Evolutionary conservation across 352 stramenopile genomes (phyloP).

Genomic region (Thalassiosira livingstoniorum): DNA sequence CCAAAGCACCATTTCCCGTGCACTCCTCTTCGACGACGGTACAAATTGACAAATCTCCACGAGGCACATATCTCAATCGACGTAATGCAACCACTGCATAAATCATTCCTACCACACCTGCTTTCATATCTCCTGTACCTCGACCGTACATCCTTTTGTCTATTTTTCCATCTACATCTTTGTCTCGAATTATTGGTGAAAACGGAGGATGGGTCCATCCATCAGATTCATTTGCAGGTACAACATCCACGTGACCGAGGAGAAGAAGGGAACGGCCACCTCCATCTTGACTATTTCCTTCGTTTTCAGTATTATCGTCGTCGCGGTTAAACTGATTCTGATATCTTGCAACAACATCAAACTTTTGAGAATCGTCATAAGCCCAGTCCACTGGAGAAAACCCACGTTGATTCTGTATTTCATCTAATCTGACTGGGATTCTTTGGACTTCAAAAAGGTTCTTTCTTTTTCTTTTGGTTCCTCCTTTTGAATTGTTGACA

Average conservation of each 20-base stretch:
- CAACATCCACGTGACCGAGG: constrained; percentile 44
- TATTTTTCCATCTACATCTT: background rate
- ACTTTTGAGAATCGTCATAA: constrained; percentile 44
- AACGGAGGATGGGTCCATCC: constrained; percentile 40
- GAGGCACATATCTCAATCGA: constrained; percentile 30
- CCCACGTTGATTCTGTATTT: constrained; percentile 25
- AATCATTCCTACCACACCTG: constrained; percentile 33
- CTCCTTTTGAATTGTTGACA: background rate
- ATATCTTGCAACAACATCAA: constrained; percentile 40
- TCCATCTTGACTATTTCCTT: background rate
- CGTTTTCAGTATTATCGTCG: background rate
- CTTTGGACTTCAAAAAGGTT: constrained; percentile 18
- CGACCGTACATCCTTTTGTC: constrained; percentile 39
- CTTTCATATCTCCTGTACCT: constrained; percentile 50
- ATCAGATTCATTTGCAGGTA: constrained; percentile 26
- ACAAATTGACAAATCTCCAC: constrained; percentile 30
- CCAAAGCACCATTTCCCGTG: constrained; percentile 41
- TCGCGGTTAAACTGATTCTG: background rate
- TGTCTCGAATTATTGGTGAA: constrained; percentile 17
- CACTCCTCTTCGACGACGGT: constrained; percentile 51
- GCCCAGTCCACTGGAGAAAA: constrained; percentile 45
- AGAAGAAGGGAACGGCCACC: constrained; percentile 16
- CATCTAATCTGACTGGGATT: constrained; percentile 30
- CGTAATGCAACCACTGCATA: constrained; percentile 37
- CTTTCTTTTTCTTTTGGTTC: background rate